phyloP scores from a whole-genome alignment of 73 alveolate species.

The Halteria grandinella region DNA sequence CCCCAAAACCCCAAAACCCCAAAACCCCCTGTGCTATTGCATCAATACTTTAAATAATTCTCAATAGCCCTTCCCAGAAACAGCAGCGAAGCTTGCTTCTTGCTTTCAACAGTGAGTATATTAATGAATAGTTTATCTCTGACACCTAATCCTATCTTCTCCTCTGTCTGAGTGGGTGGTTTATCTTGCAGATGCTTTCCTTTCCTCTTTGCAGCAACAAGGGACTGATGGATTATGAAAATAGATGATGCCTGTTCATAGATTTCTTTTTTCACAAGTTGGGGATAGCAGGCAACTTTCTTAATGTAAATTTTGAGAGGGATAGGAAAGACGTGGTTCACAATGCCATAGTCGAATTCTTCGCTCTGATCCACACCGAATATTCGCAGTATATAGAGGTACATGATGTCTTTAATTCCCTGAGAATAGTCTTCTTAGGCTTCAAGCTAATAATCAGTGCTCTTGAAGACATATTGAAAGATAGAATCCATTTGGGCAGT shows the following conservation, averaged over 20 bases:
- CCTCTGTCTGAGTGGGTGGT: too few species aligned
- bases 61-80: constrained; percentile 42
- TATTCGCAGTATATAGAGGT: constrained; percentile 6
- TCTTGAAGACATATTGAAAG: constrained; percentile 56
- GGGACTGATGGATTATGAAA: too few species aligned
- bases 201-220: too few species aligned
- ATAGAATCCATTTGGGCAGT: constrained; percentile 16
- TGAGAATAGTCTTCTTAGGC: constrained; percentile 14
- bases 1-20: too few species aligned
- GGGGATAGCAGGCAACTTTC: constrained; percentile 35
- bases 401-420: constrained; percentile 29
- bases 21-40: too few species aligned
- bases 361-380: constrained; percentile 43
- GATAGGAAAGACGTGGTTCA: constrained; percentile 26
- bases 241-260: neutral
- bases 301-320: constrained; percentile 35
- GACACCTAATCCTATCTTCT: too few species aligned
- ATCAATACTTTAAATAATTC: too few species aligned
- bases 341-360: neutral
- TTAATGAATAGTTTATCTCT: constrained; percentile 45
- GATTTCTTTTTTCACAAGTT: constrained; percentile 13
- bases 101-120: constrained; percentile 52
- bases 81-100: constrained; percentile 41
- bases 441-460: constrained; percentile 51
- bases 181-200: too few species aligned